These are phyloP conservation scores for Pleurostoma richardsiae DNA, from an alignment of 2,329 filamentous ascomycete species.

Conservation along the genomic window DNA sequence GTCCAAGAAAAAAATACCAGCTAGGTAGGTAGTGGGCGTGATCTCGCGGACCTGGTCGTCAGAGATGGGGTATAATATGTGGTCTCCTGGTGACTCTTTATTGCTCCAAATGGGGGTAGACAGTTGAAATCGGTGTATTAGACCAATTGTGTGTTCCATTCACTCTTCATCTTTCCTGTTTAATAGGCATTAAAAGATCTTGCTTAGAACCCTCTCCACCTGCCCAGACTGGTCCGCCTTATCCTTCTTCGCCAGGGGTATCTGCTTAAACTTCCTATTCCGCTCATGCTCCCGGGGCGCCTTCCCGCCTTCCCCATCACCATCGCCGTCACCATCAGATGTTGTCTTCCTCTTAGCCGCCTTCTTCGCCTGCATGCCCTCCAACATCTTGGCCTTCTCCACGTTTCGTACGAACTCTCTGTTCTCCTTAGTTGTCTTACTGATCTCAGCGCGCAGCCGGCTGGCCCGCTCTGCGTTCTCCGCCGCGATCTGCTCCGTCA, in stretches of 20 bases:
- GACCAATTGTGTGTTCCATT: no score
- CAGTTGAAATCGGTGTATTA: no score
- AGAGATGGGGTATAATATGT: no score
- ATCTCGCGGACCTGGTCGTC: no score
- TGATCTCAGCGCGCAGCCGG: slow-evolving; percentile 73
- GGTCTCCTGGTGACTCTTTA: no score
- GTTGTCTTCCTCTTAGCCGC: slow-evolving; percentile 35
- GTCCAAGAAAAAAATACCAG: no score
- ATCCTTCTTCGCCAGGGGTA: slow-evolving; percentile 48
- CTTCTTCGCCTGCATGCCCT: slow-evolving; percentile 63
- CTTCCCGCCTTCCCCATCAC: slow-evolving; percentile 12
- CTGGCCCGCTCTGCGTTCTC: slow-evolving; percentile 77
- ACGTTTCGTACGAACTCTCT: slow-evolving; percentile 76
- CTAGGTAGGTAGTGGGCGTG: no score
- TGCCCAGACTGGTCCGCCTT: slow-evolving; percentile 45
- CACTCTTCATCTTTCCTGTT: no score
- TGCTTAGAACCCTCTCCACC: slow-evolving; percentile 57
- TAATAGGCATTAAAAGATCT: slow-evolving; percentile 49
- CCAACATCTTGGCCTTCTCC: slow-evolving; percentile 73
- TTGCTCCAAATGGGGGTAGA: no score
- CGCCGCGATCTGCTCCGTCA: slow-evolving; percentile 72
- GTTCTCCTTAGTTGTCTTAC: slow-evolving; percentile 71
- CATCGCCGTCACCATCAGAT: slow-evolving; percentile 26
- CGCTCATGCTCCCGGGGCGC: slow-evolving; percentile 20
- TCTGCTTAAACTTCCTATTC: slow-evolving; percentile 62